Percentiles rank a stretch among this genome's conserved stretches.
These are phyloP conservation scores for Coemansia aciculifera DNA, from an alignment of 192 early-diverging fungal genomes.

Conservation along the genomic window DNA sequence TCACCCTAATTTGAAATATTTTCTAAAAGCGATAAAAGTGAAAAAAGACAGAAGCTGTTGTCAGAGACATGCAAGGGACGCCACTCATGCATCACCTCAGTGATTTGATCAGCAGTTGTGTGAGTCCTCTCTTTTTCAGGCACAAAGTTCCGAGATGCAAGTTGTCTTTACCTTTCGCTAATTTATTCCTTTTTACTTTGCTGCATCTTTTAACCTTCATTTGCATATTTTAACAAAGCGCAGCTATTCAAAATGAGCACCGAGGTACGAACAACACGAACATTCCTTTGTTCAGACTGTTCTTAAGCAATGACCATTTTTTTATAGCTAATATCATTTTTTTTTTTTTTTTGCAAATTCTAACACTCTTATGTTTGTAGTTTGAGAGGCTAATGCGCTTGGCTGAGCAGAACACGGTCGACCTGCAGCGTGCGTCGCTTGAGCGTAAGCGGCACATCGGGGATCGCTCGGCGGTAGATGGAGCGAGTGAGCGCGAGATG, in stretches of 20 bases:
- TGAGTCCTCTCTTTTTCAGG: neutral
- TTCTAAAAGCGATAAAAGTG: neutral
- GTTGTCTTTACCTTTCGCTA: neutral
- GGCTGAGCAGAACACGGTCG: conserved; percentile 49
- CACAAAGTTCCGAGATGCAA: neutral
- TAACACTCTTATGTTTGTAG: conserved; percentile 13
- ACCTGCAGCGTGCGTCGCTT: conserved; percentile 34
- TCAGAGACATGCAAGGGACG: neutral
- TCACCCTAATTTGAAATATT: neutral
- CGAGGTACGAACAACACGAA: conserved; percentile 26
- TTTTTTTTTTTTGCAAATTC: neutral
- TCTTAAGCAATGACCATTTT: neutral
- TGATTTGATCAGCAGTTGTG: neutral
- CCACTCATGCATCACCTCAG: neutral
- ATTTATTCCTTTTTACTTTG: too few species aligned
- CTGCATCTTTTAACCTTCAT: neutral
- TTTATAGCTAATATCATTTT: neutral
- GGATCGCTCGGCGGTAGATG: neutral
- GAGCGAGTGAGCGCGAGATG: conserved; percentile 14
- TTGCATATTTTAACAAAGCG: neutral
- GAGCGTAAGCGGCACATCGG: conserved; percentile 29
- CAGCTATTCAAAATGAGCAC: conserved; percentile 24
- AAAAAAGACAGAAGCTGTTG: neutral
- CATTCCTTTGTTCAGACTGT: neutral
- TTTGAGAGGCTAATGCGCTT: conserved; percentile 53